Evolutionary conservation across 176 grass and related monocot genomes (phyloP).

Genomic region (Rhynchospora breviuscula): DNA sequence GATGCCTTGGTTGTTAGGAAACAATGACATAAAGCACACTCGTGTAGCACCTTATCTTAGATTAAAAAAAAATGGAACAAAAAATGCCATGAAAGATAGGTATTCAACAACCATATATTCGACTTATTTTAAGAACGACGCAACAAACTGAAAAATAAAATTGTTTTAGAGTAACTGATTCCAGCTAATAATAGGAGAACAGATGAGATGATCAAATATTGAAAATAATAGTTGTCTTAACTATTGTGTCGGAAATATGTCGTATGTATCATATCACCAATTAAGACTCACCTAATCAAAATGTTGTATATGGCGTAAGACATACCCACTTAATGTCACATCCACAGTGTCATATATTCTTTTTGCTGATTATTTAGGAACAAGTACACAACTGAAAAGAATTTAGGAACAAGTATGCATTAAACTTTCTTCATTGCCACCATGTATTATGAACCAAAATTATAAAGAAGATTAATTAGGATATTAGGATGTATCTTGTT

Average conservation of each 20-base stretch:
- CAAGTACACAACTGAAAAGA: neutral
- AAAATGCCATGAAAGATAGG: neutral
- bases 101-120: neutral
- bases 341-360: neutral
- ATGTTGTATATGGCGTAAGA: neutral
- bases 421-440: neutral
- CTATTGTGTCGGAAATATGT: neutral
- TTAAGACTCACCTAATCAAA: constrained; percentile 4
- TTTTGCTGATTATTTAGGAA: constrained; percentile 5
- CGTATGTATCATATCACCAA: neutral
- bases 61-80: neutral
- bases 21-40: neutral
- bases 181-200: neutral
- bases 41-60: neutral
- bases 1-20: constrained; percentile 21
- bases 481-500: neutral
- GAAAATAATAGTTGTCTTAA: neutral
- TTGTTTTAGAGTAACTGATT: neutral
- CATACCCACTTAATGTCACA: constrained; percentile 2
- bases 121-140: neutral
- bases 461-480: neutral
- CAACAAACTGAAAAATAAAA: neutral
- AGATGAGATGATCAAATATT: neutral
- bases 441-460: neutral
- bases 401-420: neutral